phyloP scores from a whole-genome alignment of 2,329 filamentous ascomycete species.

The Diaporthe sp. region DNA sequence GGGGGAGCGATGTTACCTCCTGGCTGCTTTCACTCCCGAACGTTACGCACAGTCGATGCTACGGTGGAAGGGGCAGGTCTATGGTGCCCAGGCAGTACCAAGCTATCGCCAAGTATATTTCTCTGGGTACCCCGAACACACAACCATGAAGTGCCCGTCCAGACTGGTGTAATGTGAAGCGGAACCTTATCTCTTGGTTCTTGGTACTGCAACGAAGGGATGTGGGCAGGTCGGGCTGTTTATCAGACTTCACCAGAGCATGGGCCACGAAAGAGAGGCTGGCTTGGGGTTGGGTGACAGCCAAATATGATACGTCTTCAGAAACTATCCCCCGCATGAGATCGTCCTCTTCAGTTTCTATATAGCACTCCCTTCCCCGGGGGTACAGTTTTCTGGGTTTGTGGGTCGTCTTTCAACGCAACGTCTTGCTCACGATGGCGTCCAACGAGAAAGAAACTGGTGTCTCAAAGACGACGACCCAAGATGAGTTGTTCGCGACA shows the following conservation, averaged over 20 bases:
- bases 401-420: background rate
- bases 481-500: slow-evolving; percentile 7
- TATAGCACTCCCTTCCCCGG: background rate
- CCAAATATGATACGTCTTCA: background rate
- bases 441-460: background rate
- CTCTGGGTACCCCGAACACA: background rate
- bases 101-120: background rate
- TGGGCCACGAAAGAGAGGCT: background rate
- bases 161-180: background rate
- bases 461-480: background rate
- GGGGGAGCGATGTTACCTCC: background rate
- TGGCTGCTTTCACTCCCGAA: background rate
- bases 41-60: background rate
- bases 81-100: slow-evolving; percentile 15
- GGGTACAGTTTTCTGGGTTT: too few species aligned
- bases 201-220: slow-evolving; percentile 6
- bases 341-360: background rate
- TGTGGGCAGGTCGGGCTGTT: background rate
- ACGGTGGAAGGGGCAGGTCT: slow-evolving; percentile 12
- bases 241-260: background rate
- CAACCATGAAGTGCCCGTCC: background rate
- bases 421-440: background rate
- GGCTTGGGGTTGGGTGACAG: background rate
- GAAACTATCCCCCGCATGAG: background rate
- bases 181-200: slow-evolving; percentile 29